phyloP scores from a whole-genome alignment of 345 rosid species.

The Hibiscus syriacus region DNA sequence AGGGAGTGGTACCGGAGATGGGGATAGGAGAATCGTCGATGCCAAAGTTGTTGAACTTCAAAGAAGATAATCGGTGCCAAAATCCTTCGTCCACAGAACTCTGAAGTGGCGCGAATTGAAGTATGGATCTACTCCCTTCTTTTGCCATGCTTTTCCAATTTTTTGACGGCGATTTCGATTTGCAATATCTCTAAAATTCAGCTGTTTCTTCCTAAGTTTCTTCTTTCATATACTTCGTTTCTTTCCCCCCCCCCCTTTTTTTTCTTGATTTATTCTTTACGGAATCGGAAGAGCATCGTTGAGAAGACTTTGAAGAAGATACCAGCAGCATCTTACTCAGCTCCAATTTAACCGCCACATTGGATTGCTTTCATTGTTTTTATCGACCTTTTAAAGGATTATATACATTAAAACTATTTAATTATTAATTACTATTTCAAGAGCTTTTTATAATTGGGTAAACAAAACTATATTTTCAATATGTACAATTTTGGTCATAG shows the following conservation, averaged over 20 bases:
- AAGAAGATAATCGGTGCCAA: conserved; percentile 83
- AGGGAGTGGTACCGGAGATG: conserved; percentile 45
- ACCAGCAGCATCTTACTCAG: too few species aligned
- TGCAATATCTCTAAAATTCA: not conserved
- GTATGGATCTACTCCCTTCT: conserved; percentile 26
- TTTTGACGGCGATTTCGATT: too few species aligned
- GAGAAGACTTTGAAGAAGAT: not conserved
- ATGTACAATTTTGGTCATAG: too few species aligned
- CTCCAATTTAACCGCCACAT: too few species aligned
- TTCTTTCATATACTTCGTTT: not conserved
- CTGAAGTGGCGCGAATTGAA: conserved; percentile 73
- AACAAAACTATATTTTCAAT: too few species aligned
- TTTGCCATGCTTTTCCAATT: too few species aligned
- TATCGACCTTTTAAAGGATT: too few species aligned
- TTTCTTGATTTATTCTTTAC: not conserved
- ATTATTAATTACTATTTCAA: too few species aligned
- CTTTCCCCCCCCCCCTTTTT: too few species aligned
- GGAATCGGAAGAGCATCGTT: not conserved
- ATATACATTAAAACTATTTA: too few species aligned
- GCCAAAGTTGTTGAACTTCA: conserved; percentile 77
- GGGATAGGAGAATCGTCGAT: conserved; percentile 86
- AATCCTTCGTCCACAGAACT: conserved; percentile 87
- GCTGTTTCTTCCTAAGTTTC: not conserved
- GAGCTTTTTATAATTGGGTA: too few species aligned
- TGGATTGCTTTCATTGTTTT: too few species aligned